Evolutionary conservation across 495 filamentous ascomycete species (phyloP), one percentile per base, ranked within the genome.

Genomic region (Entonaema liquescens): DNA sequence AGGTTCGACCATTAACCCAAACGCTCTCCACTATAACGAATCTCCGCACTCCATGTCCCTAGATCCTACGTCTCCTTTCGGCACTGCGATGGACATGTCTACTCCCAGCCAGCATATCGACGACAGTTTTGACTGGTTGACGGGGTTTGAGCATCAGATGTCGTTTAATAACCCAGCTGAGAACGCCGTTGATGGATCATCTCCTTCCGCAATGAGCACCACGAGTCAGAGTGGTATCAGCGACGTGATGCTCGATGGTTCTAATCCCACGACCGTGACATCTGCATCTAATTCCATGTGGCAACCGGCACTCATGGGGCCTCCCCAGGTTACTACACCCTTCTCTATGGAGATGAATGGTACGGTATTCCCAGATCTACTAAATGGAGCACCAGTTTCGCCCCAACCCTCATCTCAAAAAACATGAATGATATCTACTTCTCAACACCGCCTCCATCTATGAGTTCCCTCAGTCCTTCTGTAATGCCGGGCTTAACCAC

Each of bases 201-300:
- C 96, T 5, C 95, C 95, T 7, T 98, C 94, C 8, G 95, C 92
- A 23, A 93, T 97, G 74, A 97, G 94, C 79, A 95, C 92, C 17
- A 92, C 90, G 28, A 97, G 94, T 74, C 94, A 95, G 71, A 95
- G 91, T 79, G 93, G 91, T 13, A 91, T 96, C 73, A 97, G 93
- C 78, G 95, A 98, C 75, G 87, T 93, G 63, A 94, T 97, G 91
- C 82, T 97, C 42, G 93, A 97, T 77, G 92, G 91, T 5, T 89
- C 91, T 11, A 91, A 91, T 71, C 89, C 84, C 59, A 83, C 84
- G 31, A 59, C 62, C 25, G 73, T 81, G 31, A 70, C 78, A 12
- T 76, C 85, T 6, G 77, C 79, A 25, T 82, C 85, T 28, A 83
- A 80, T 65, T 82, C 85, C 25, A 84, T 89, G 73, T 91, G 89